A percentile compares a stretch with the other conserved stretches of the same genome.
phyloP scores from a whole-genome alignment of 495 filamentous ascomycete species.

The Aspergillus sparsus region DNA sequence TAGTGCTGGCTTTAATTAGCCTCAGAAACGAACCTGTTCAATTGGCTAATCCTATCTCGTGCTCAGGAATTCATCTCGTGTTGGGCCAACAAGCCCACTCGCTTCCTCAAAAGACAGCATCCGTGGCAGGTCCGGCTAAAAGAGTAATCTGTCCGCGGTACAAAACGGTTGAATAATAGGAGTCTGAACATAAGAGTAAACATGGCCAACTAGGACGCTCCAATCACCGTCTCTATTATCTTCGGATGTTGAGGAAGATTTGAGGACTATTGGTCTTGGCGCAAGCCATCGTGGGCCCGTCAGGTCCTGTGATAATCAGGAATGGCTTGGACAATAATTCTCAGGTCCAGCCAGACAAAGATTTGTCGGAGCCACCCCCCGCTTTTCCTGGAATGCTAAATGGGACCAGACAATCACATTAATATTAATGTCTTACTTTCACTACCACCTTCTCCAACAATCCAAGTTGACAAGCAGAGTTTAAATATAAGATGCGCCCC shows the following conservation, averaged over 20 bases:
- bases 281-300: constrained; percentile 1
- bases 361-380: constrained; percentile 1
- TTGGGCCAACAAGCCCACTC: not conserved
- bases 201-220: constrained; percentile 13
- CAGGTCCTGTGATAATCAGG: not conserved
- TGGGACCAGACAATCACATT: not conserved
- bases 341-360: not conserved
- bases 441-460: not conserved
- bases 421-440: not conserved
- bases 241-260: not conserved
- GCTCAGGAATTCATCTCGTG: constrained; percentile 2
- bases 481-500: constrained; percentile 10
- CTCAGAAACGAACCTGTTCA: constrained; percentile 3
- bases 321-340: not conserved
- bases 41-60: constrained; percentile 11
- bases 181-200: not conserved
- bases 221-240: constrained; percentile 1
- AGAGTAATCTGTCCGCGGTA: not conserved
- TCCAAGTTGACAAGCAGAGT: not conserved
- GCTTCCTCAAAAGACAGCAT: not conserved
- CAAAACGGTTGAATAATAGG: not conserved
- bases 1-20: not conserved
- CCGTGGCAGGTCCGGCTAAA: not conserved
- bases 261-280: constrained; percentile 13
- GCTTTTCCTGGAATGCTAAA: constrained; percentile 4